Evolutionary conservation across 768 basidiomycete species (phyloP).

Genomic region (Leccinum ochraceum): DNA sequence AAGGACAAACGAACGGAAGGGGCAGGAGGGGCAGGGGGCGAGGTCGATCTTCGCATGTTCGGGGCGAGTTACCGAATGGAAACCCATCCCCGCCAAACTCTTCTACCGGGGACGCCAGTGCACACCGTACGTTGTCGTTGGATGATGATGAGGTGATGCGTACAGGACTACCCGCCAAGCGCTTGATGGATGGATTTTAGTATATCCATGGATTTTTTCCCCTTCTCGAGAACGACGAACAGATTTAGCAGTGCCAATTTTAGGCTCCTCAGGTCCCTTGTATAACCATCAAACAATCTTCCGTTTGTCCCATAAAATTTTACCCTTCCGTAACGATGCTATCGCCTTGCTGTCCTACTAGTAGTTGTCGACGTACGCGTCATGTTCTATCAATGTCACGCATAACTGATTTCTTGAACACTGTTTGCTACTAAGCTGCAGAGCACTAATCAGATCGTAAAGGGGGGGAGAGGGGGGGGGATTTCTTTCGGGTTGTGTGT

Average conservation of each 20-base stretch:
- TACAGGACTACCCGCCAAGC: background rate
- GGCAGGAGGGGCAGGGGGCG: slow-evolving; percentile 2
- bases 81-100: background rate
- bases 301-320: background rate
- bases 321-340: background rate
- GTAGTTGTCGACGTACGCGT: background rate
- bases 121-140: background rate
- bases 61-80: background rate
- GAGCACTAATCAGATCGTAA: slow-evolving; percentile 36
- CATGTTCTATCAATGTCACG: slow-evolving; percentile 1
- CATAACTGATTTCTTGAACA: slow-evolving; percentile 17
- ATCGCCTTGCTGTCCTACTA: slow-evolving; percentile 2
- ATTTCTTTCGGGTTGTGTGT: slow-evolving; percentile 25
- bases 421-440: slow-evolving; percentile 26
- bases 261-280: background rate
- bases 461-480: slow-evolving; percentile 4
- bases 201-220: background rate
- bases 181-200: background rate
- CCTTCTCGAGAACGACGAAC: background rate
- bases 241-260: slow-evolving; percentile 5
- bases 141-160: background rate
- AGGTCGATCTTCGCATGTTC: background rate
- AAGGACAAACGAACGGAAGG: slow-evolving; percentile 6
- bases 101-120: background rate
- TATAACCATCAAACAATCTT: background rate